These are phyloP conservation scores for Penicillium sp. DNA, from an alignment of 2,329 filamentous ascomycete species.

Conservation along the genomic window DNA sequence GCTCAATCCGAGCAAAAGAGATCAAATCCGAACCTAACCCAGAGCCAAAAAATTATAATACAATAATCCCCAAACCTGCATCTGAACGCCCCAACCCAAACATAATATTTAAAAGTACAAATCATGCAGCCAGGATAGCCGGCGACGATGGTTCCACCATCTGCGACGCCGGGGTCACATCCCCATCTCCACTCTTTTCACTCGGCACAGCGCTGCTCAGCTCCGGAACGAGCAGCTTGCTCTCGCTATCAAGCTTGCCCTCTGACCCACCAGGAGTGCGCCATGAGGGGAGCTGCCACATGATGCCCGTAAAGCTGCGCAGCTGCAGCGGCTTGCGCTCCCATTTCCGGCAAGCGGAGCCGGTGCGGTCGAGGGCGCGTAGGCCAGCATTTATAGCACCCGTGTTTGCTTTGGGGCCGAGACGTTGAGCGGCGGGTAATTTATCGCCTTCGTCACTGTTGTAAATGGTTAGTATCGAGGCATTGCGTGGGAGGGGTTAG, in stretches of 20 bases:
- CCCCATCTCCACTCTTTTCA: constrained; percentile 59
- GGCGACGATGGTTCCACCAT: constrained; percentile 57
- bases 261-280: constrained; percentile 56
- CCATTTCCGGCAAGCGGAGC: constrained; percentile 92
- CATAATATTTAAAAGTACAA: background rate
- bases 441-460: constrained; percentile 55
- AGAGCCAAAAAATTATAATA: background rate
- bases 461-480: background rate
- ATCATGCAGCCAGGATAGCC: constrained; percentile 42
- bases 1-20: background rate
- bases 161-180: constrained; percentile 49
- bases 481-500: background rate
- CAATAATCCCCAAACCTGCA: constrained; percentile 10
- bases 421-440: constrained; percentile 64
- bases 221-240: constrained; percentile 26
- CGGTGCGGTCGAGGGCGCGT: constrained; percentile 87
- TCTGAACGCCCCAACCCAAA: constrained; percentile 11
- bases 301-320: constrained; percentile 88
- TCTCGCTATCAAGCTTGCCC: constrained; percentile 60
- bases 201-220: constrained; percentile 57
- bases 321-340: constrained; percentile 76
- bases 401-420: constrained; percentile 94
- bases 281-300: constrained; percentile 84
- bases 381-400: constrained; percentile 97
- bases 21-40: background rate